These are phyloP conservation scores for Phytophthora megakarya DNA, from an alignment of 352 stramenopile species.

Conservation along the genomic window DNA sequence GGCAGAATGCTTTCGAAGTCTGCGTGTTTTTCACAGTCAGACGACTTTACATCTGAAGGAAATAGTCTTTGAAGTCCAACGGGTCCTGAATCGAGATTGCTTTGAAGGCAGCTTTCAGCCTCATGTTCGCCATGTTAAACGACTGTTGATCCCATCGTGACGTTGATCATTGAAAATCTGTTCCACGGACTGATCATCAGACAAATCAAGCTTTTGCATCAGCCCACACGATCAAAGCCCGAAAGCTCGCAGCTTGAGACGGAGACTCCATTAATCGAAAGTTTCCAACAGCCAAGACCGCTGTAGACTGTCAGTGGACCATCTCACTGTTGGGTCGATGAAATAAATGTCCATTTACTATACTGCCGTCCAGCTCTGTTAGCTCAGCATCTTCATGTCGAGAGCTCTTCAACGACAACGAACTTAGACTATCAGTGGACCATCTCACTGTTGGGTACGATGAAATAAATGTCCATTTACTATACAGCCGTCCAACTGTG, in stretches of 20 bases:
- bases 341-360: not conserved
- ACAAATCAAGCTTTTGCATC: not conserved
- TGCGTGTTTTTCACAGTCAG: not conserved
- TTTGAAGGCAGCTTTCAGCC: not conserved
- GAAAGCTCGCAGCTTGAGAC: not conserved
- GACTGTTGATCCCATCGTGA: not conserved
- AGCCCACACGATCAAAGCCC: not conserved
- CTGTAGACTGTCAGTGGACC: too few relatives aligned
- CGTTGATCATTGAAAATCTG: not conserved
- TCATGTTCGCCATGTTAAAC: too few relatives aligned
- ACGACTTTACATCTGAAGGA: not conserved
- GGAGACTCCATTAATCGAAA: not conserved
- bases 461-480: too few relatives aligned
- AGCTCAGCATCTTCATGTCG: not conserved
- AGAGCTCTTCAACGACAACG: not conserved
- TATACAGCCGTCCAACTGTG: too few relatives aligned
- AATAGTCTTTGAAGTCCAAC: not conserved
- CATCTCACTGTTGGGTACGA: too few relatives aligned
- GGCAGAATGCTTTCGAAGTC: not conserved
- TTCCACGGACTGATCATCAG: not conserved
- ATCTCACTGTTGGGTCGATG: not conserved
- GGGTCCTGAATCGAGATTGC: too few relatives aligned
- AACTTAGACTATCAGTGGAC: too few relatives aligned
- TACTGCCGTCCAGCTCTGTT: not conserved
- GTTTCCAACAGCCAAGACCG: too few relatives aligned